Base-by-base conservation (phyloP, 257 asterid genomes). In the Fraxinus excelsior region DNA sequence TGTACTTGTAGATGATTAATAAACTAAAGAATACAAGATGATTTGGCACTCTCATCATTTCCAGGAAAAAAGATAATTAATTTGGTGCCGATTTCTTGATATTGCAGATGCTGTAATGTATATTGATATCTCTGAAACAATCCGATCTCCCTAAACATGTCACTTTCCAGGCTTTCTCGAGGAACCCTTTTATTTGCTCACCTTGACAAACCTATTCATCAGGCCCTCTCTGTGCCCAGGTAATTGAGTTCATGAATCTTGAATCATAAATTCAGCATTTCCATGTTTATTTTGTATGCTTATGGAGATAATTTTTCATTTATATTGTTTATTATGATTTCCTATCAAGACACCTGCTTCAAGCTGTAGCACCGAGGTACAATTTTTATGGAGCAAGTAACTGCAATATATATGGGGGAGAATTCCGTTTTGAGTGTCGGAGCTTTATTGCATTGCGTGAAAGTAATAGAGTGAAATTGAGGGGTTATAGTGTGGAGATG, bases 141-240 rank as follows among this genome's bases (percentile, higher is more conserved):
- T 58, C 75, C 28, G 11, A 40, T 40, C 70, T 79, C 31, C 1
- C 37, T 13, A 80, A 84, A 42, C 42, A 90, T 92, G 94, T 85
- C 89, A 35, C 74, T 91, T 31, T 89, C 88, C 65, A 84, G 91
- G 67, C 81, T 81, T 76, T 85, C 81, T 60, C 80, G 90, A 84
- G 80, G 84, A 76, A 81, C 83, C 80, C 78, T 40, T 73, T 62
- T 84, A 34, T 65, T 83, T 37, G 79, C 83, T 73, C 80, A 79
- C 81, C 38, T 74, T 67, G 67, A 74, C 66, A 82, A 71, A 60
- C 64, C 81, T 67, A 74, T 38, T 74, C 79, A 71, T 42, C 87
- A 72, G 40, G 44, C 83, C 58, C 78, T 82, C 26, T 34, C 77
- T 80, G 40, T 77, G 71, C 81, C 85, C 85, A 89, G 95, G 94